Conservation (phyloP, 2,329 filamentous ascomycete genomes). For the Verticillium nubilum region DNA sequence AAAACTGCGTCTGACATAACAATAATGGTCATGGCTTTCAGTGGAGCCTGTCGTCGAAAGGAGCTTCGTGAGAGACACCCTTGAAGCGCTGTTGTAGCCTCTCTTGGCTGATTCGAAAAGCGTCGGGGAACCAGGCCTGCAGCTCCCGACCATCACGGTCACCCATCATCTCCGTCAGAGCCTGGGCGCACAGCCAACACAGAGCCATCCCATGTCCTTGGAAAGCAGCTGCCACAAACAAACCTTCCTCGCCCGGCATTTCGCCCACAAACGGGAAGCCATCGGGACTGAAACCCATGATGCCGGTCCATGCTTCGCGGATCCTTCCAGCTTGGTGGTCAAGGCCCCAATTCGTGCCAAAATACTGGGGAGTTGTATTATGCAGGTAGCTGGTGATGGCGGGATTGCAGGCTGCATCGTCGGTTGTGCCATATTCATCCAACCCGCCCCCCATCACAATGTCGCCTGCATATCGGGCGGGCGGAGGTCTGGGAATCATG, state of each 20-base stretch:
- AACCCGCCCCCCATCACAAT: slow-evolving; percentile 59
- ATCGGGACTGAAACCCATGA: slow-evolving; percentile 52
- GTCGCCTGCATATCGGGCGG: slow-evolving; percentile 36
- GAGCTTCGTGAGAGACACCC: not conserved
- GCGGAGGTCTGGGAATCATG: slow-evolving; percentile 53
- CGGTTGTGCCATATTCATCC: slow-evolving; percentile 47
- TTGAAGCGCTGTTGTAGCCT: slow-evolving; percentile 27
- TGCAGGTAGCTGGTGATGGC: slow-evolving; percentile 41
- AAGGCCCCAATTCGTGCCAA: slow-evolving; percentile 46
- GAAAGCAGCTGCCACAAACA: slow-evolving; percentile 56
- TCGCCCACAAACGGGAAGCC: slow-evolving; percentile 46
- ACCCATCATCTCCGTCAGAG: slow-evolving; percentile 48
- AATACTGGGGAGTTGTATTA: slow-evolving; percentile 38
- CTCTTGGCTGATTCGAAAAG: slow-evolving; percentile 40
- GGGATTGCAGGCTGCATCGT: slow-evolving; percentile 48
- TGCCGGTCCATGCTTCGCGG: slow-evolving; percentile 45
- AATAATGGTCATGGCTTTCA: not conserved
- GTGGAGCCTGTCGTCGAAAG: not conserved
- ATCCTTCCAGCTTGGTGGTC: slow-evolving; percentile 34
- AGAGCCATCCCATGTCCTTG: slow-evolving; percentile 65
- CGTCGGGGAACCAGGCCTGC: slow-evolving; percentile 45
- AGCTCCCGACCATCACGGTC: slow-evolving; percentile 25
- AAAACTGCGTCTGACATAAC: not conserved
- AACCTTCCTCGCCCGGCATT: slow-evolving; percentile 33
- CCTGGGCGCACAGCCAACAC: slow-evolving; percentile 54